Base-by-base conservation (phyloP, 495 filamentous ascomycete species). In the Talaromyces thailandensis region DNA sequence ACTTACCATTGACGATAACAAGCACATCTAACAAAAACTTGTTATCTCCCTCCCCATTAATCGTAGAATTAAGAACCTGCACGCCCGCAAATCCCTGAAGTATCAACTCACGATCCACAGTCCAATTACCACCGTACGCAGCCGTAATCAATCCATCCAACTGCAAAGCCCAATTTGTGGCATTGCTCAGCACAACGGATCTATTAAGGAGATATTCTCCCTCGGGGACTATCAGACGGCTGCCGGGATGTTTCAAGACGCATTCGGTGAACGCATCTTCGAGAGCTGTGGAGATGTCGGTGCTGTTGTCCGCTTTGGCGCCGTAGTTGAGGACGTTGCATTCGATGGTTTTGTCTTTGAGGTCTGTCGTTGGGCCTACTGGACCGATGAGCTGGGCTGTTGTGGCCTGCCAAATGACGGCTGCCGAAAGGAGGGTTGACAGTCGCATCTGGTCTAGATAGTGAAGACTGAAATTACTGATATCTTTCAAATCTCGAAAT, bases 261-360 rank as follows among this genome's bases (percentile, higher is more conserved):
- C 78, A 81, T 16, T 69, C 69, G 0, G 63, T 68, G 63, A 77
- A 80, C 0, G 75, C 69, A 4, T 62, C 68, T 26, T 72, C 68
- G 21, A 81, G 64, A 4, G 76, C 70, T 18, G 69, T 71, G 3
- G 76, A 69, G 59, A 79, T 70, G 57, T 81, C 76, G 2, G 75
- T 75, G 2, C 67, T 71, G 23, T 75, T 74, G 45, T 76, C 75
- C 2, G 75, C 68, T 0, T 75, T 67, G 24, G 71, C 71, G 23
- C 75, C 77, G 63, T 78, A 80, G 58, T 75, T 64, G 48, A 74
- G 71, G 29, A 75, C 70, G 56, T 73, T 77, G 61, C 74, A 79
- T 45, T 68, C 67, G 7, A 69, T 71, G 11, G 69, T 61, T 45
- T 69, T 76, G 18, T 70, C 61, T 1, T 67, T 60, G 1, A 74